A percentile compares a stretch with the other conserved stretches of the same genome.
Conservation (phyloP, 2,329 filamentous ascomycete genomes). For the Neofusicoccum umdonicola region DNA sequence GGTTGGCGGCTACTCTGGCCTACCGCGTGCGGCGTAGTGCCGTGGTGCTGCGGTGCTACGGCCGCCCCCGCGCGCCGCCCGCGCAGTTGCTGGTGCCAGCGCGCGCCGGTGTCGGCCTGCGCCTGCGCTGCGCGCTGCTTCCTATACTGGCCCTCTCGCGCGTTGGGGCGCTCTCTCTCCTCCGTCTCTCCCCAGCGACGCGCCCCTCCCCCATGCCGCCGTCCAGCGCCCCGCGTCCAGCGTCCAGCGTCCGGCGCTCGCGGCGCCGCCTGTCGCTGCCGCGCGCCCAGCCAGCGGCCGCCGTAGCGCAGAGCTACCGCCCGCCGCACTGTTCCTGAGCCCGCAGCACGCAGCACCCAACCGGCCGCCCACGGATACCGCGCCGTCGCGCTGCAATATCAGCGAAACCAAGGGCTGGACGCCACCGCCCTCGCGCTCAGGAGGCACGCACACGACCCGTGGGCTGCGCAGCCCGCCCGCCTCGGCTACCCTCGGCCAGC, state of each 20-base stretch:
- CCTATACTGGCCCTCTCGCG: neutral
- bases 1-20: no score
- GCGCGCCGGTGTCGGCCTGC: neutral
- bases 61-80: neutral
- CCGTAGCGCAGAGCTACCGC: neutral
- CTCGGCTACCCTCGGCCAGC: conserved; percentile 11
- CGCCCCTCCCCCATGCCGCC: neutral
- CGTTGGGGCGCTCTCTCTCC: neutral
- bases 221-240: neutral
- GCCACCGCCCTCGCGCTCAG: conserved; percentile 3
- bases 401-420: neutral
- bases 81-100: neutral
- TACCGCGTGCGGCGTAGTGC: no score
- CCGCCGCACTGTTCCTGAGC: neutral
- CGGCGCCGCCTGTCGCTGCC: neutral
- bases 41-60: neutral
- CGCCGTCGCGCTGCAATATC: conserved; percentile 4
- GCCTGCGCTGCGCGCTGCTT: neutral
- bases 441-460: neutral
- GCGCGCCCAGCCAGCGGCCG: neutral
- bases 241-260: neutral
- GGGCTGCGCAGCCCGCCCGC: neutral
- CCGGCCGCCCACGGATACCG: conserved; percentile 3
- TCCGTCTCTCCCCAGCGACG: neutral
- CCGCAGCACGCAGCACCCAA: neutral